Conservation (phyloP, 1,284 basidiomycete species). For the Athelia psychrophila region DNA sequence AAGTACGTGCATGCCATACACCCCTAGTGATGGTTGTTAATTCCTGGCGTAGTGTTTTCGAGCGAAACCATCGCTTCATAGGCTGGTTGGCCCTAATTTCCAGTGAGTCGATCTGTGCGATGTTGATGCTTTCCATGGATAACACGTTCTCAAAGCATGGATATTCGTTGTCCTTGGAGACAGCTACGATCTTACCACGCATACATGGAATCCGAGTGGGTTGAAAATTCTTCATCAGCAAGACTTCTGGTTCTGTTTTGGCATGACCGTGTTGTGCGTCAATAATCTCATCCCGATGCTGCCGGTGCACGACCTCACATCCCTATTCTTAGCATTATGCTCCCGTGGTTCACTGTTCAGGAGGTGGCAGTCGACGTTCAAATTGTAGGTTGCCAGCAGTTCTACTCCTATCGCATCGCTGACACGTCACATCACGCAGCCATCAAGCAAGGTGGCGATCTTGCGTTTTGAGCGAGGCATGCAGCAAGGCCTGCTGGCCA, state of each 20-base stretch:
- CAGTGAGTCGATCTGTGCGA: conserved; percentile 39
- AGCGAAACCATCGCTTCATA: conserved; percentile 72
- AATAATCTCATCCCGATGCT: background rate
- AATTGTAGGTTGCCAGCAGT: conserved; percentile 32
- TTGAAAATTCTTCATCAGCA: conserved; percentile 59
- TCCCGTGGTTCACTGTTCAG: conserved; percentile 57
- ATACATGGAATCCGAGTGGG: conserved; percentile 53
- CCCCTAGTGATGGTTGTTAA: background rate
- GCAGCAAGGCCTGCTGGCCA: conserved; percentile 59
- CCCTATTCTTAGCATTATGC: conserved; percentile 35
- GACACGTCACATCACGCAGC: conserved; percentile 28
- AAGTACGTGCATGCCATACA: conserved; percentile 48
- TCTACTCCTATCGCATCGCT: background rate
- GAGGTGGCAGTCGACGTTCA: conserved; percentile 56
- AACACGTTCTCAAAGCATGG: conserved; percentile 31
- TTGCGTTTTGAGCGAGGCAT: conserved; percentile 61
- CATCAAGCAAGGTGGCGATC: conserved; percentile 58
- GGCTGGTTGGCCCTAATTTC: conserved; percentile 65
- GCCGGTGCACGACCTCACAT: conserved; percentile 6
- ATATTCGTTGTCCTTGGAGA: conserved; percentile 65
- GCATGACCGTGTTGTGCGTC: conserved; percentile 54
- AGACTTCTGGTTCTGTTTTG: conserved; percentile 69
- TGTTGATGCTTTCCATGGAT: background rate
- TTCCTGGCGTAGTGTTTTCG: conserved; percentile 50
- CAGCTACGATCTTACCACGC: conserved; percentile 49